Evolutionary conservation across 768 basidiomycete genomes (phyloP).

Genomic region (Trametes villosa): DNA sequence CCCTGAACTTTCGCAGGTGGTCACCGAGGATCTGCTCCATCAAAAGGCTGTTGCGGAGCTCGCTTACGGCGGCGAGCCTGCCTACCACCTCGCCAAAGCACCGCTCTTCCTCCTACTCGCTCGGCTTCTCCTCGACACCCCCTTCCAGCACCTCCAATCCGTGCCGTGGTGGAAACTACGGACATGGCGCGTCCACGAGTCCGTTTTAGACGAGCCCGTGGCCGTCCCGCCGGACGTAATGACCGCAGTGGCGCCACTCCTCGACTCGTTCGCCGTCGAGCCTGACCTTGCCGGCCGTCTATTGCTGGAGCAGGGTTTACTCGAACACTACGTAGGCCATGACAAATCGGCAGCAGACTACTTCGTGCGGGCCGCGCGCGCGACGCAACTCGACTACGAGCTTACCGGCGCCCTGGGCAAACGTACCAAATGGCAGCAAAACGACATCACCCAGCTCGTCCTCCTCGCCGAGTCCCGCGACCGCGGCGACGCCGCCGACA

Average conservation of each 20-base stretch:
- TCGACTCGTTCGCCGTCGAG: constrained; percentile 46
- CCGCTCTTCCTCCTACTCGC: constrained; percentile 78
- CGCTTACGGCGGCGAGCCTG: constrained; percentile 88
- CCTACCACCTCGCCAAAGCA: constrained; percentile 82
- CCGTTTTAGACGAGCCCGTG: constrained; percentile 84
- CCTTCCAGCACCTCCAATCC: constrained; percentile 54
- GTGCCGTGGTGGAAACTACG: constrained; percentile 87
- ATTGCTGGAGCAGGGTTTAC: constrained; percentile 74
- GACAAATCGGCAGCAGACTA: constrained; percentile 78
- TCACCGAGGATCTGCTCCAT: constrained; percentile 58
- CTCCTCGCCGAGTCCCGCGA: constrained; percentile 87
- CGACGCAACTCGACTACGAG: constrained; percentile 84
- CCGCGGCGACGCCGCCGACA: constrained; percentile 16
- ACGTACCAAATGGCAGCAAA: constrained; percentile 91
- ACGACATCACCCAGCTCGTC: constrained; percentile 86
- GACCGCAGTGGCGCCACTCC: constrained; percentile 47
- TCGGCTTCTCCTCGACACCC: constrained; percentile 63
- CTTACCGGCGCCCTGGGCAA: constrained; percentile 92
- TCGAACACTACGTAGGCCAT: constrained; percentile 75
- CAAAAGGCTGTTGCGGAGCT: constrained; percentile 73
- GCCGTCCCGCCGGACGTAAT: constrained; percentile 51
- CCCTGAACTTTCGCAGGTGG: constrained; percentile 29
- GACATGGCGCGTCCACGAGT: constrained; percentile 69
- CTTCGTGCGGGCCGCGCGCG: constrained; percentile 78
- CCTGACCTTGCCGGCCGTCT: constrained; percentile 71